These are phyloP conservation scores for Brachypodium distachyon DNA, from an alignment of 202 grass and related monocot species.

Conservation along the genomic window DNA sequence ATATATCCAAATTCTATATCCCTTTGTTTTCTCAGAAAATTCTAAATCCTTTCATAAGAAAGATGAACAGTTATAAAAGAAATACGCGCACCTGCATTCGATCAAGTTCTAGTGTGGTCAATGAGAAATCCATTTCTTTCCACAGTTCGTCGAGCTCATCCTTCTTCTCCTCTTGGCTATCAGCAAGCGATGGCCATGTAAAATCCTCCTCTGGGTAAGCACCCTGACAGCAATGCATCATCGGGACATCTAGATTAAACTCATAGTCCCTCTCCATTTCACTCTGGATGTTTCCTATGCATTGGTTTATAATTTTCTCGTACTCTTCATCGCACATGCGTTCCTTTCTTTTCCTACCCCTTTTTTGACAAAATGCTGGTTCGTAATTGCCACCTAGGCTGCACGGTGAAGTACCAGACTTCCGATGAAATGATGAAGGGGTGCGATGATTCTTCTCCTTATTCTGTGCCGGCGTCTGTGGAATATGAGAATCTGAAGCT, in stretches of 20 bases:
- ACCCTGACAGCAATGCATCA: background rate
- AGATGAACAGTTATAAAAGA: background rate
- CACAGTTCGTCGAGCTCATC: conserved; percentile 65
- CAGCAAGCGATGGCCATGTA: conserved; percentile 42
- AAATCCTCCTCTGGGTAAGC: conserved; percentile 51
- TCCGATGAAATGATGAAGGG: background rate
- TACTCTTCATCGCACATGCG: conserved; percentile 24
- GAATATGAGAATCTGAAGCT: background rate
- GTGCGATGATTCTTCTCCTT: conserved; percentile 2
- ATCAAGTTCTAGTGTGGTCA: conserved; percentile 47
- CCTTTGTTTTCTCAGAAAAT: background rate
- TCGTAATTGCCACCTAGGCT: background rate
- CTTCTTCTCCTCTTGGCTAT: conserved; percentile 46
- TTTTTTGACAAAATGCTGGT: conserved; percentile 24
- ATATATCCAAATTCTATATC: conserved; percentile 11
- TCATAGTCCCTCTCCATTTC: conserved; percentile 53
- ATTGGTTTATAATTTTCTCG: conserved; percentile 57
- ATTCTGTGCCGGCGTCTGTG: conserved; percentile 16
- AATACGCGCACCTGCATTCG: conserved; percentile 52
- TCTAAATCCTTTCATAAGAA: background rate
- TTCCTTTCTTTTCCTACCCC: conserved; percentile 41
- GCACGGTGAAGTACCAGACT: conserved; percentile 10
- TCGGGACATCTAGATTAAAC: conserved; percentile 15
- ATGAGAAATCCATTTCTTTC: conserved; percentile 82
- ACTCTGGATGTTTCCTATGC: conserved; percentile 62